Conservation (phyloP, 768 basidiomycete genomes). For the Trametes cinnabarina region DNA sequence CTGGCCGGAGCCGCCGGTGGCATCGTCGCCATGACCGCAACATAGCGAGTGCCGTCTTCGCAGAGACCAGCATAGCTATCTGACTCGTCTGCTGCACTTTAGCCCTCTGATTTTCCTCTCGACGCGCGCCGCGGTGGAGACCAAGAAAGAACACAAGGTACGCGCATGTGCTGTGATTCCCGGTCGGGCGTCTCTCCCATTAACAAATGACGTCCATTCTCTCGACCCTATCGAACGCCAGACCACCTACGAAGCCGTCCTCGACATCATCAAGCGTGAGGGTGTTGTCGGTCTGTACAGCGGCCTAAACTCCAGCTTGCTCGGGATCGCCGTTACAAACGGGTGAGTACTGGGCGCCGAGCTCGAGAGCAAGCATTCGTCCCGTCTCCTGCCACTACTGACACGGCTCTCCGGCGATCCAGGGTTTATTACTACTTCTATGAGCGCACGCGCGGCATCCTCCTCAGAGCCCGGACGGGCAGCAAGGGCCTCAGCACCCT, state of each 20-base stretch:
- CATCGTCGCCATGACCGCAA: constrained; percentile 85
- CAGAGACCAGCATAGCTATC: too few relatives aligned
- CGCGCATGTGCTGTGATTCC: constrained; percentile 3
- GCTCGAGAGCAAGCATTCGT: too few relatives aligned
- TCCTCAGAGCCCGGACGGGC: constrained; percentile 50
- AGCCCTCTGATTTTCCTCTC: constrained; percentile 92
- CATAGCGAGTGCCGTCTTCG: constrained; percentile 56
- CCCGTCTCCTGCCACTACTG: background rate
- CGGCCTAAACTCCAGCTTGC: constrained; percentile 78
- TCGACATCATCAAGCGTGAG: constrained; percentile 81
- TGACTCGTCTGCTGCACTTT: too few relatives aligned
- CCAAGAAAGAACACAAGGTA: constrained; percentile 76
- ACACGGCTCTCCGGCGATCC: background rate
- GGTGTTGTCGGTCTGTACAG: constrained; percentile 83
- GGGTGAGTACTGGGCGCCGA: too few relatives aligned
- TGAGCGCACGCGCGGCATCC: constrained; percentile 59
- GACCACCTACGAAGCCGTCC: constrained; percentile 63
- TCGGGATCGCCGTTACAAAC: constrained; percentile 93
- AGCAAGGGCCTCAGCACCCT: constrained; percentile 72
- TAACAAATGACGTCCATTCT: background rate
- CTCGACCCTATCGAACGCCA: constrained; percentile 27
- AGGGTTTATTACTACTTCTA: constrained; percentile 96
- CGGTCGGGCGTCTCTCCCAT: background rate
- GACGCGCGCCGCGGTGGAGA: constrained; percentile 89
- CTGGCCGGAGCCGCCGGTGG: constrained; percentile 89